Evolutionary conservation across 139 green algal genomes (phyloP).

Genomic region (Picochlorum sp.): DNA sequence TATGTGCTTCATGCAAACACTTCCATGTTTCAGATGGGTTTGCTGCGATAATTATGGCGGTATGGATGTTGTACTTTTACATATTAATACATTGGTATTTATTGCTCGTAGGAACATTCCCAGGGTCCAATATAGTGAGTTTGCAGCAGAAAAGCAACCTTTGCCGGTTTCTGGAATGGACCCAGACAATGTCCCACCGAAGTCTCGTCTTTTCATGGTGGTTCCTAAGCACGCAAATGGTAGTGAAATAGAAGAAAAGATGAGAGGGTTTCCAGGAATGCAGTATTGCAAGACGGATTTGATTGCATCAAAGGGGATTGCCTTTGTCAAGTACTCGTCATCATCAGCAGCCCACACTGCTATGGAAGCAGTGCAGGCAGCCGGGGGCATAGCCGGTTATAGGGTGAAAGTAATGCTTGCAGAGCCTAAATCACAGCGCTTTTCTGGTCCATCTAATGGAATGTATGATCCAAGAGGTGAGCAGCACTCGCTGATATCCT

Average conservation of each 20-base stretch:
- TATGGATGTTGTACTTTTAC: too few species aligned
- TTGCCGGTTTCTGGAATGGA: constrained; percentile 25
- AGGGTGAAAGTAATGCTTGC: constrained; percentile 89
- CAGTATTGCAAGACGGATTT: constrained; percentile 92
- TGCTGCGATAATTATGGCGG: too few species aligned
- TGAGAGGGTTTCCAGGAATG: constrained; percentile 55
- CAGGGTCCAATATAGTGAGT: too few species aligned
- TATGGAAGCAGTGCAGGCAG: constrained; percentile 57
- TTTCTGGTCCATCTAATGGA: too few species aligned
- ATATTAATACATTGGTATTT: too few species aligned
- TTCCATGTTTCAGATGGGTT: too few species aligned
- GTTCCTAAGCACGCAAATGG: constrained; percentile 76
- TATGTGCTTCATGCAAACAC: neutral
- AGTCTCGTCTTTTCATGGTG: constrained; percentile 82
- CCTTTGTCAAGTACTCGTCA: constrained; percentile 80
- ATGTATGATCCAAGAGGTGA: too few species aligned
- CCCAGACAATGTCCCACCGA: constrained; percentile 77
- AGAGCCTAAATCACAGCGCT: constrained; percentile 62
- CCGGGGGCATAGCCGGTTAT: constrained; percentile 57
- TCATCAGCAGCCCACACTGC: constrained; percentile 61
- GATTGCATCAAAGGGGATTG: constrained; percentile 72
- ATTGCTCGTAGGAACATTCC: too few species aligned
- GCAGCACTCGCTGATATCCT: too few species aligned
- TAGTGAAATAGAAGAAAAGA: constrained; percentile 57
- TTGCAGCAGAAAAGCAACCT: too few species aligned